phyloP scores from a whole-genome alignment of 257 asterid species.

The Agastache rugosa region DNA sequence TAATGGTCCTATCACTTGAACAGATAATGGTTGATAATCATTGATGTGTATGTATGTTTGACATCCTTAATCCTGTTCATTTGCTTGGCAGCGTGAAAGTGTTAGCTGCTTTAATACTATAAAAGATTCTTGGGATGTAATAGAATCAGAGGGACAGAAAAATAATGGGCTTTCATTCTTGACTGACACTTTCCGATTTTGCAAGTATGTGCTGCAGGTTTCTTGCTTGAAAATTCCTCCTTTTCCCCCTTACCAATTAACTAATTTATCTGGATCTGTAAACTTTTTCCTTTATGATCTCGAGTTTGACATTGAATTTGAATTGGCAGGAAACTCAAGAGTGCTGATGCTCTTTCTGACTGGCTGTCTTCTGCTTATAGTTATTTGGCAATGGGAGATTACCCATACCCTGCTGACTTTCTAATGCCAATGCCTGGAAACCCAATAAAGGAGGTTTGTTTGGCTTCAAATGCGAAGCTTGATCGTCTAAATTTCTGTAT shows the following conservation, averaged over 20 bases:
- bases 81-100: slow-evolving; percentile 71
- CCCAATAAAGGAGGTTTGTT: slow-evolving; percentile 86
- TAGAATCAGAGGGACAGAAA: slow-evolving; percentile 59
- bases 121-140: slow-evolving; percentile 79
- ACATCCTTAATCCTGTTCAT: slow-evolving; percentile 19
- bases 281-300: not conserved
- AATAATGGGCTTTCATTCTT: slow-evolving; percentile 68
- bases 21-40: slow-evolving; percentile 20
- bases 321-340: slow-evolving; percentile 75
- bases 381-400: slow-evolving; percentile 86
- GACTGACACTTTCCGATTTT: slow-evolving; percentile 64
- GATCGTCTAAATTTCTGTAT: not conserved
- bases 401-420: slow-evolving; percentile 89
- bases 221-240: slow-evolving; percentile 10
- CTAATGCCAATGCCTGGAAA: slow-evolving; percentile 92
- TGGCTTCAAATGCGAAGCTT: slow-evolving; percentile 25
- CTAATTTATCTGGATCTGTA: slow-evolving; percentile 2
- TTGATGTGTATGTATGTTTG: slow-evolving; percentile 13
- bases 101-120: slow-evolving; percentile 77
- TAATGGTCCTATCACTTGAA: not conserved
- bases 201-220: slow-evolving; percentile 55
- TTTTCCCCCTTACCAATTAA: not conserved
- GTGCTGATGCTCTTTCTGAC: slow-evolving; percentile 61
- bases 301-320: slow-evolving; percentile 35
- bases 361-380: slow-evolving; percentile 91